Base-by-base conservation (phyloP, 192 early-diverging fungal species). In the Coemansia sp. region DNA sequence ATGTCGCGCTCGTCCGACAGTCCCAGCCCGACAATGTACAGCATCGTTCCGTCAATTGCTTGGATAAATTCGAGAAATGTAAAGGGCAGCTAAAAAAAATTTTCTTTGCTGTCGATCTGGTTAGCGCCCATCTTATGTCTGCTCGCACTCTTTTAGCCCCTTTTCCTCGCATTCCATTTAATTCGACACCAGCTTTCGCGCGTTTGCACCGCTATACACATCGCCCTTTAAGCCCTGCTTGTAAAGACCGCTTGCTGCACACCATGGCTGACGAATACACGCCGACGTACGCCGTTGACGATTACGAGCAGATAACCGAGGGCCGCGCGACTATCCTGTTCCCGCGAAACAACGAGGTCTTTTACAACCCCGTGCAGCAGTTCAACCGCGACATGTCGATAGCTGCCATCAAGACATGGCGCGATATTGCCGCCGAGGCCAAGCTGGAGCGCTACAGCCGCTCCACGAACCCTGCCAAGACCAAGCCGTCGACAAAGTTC, bases 321-420 rank as follows among this genome's bases (percentile, higher is more conserved):
- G 91, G 91, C 62, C 76, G 85, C 56, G 91, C 90, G 5, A 91
- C 86, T 14, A 92, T 94, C 50, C 80, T 94, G 44, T 91, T 92
- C 68, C 91, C 92, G 31, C 87, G 88, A 54, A 83, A 83, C 59
- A 91, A 92, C 65, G 88, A 92, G 53, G 95, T 97, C n/a, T 99
- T 99, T 68, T 99, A 99, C 83, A 99, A 99, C 65, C 92, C 93
- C 3, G 92, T 98, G 40, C 95, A 98, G 78, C 84, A 96, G 67
- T 97, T 97, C 82, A 97, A 98, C 80, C 84, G 95, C 18, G 96
- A 98, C 77, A 92, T 94, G 90, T 97, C 94, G 6, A 91, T 97
- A 46, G 95, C 97, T 8, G 93, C 92, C 19, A 98, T 99, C 67
- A 90, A 85, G 56, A 89, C 89, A 0, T 99, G 95, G 95, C 86